Conservation (phyloP, 176 grass and related monocot genomes). For the Oryza glaberrima region DNA sequence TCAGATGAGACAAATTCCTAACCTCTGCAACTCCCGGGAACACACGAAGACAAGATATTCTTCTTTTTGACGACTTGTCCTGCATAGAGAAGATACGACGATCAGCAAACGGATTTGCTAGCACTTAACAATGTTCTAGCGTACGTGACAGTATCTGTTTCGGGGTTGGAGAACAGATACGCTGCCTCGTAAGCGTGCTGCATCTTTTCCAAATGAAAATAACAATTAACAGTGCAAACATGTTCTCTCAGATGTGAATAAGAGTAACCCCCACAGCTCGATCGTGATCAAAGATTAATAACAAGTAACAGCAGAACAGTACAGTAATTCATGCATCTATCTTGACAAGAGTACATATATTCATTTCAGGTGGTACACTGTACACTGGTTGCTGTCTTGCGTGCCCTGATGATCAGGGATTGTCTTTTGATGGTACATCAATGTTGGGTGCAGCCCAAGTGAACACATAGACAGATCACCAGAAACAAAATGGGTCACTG, state of each 20-base stretch:
- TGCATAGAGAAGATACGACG: slow-evolving; percentile 8
- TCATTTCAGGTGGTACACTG: not conserved
- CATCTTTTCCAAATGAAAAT: not conserved
- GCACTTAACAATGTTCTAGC: slow-evolving; percentile 1
- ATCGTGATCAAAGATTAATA: not conserved
- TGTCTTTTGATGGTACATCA: not conserved
- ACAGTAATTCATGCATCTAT: not conserved
- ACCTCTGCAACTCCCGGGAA: not conserved
- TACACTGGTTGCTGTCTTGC: not conserved
- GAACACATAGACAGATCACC: not conserved
- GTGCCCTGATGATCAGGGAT: not conserved
- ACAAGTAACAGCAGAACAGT: not conserved
- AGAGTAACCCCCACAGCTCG: not conserved
- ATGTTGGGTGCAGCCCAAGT: no score
- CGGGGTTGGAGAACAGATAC: not conserved
- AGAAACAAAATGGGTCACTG: not conserved
- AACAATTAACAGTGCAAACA: not conserved
- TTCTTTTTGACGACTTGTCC: not conserved
- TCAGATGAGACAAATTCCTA: not conserved
- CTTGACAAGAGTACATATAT: not conserved
- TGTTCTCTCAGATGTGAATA: not conserved
- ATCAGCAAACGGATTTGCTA: not conserved
- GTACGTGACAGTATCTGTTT: slow-evolving; percentile 2
- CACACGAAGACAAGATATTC: not conserved
- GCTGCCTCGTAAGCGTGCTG: not conserved